phyloP scores from a whole-genome alignment of 345 rosid genomes.

The Gossypium rotundifolium region DNA sequence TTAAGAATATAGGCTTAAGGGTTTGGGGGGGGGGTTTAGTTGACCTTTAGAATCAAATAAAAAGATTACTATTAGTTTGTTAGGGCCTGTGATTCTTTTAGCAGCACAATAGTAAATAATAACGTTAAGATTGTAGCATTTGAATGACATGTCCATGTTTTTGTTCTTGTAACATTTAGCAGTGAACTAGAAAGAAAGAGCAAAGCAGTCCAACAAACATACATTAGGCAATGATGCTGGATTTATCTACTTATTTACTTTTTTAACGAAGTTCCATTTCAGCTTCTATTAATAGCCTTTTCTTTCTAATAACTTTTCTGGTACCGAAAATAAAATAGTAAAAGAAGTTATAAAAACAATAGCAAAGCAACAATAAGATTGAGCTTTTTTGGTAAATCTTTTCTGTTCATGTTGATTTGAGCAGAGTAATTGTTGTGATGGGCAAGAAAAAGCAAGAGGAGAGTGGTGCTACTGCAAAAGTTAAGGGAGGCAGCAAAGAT shows the following conservation, averaged over 20 bases:
- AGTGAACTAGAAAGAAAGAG: neutral
- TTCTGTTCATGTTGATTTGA: constrained; percentile 1
- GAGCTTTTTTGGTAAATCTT: neutral
- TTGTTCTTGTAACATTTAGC: neutral
- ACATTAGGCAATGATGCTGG: neutral
- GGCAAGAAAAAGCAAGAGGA: constrained; percentile 75
- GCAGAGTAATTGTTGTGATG: constrained; percentile 36
- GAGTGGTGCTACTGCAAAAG: constrained; percentile 35
- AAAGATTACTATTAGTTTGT: neutral
- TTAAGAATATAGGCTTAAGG: neutral
- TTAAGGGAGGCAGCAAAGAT: constrained; percentile 52
- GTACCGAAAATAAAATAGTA: neutral
- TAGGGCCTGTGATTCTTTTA: neutral
- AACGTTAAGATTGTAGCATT: neutral
- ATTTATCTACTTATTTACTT: neutral
- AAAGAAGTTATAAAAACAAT: neutral
- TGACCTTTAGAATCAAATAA: neutral
- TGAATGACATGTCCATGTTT: neutral
- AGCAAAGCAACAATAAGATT: neutral
- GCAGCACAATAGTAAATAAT: neutral
- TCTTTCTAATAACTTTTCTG: neutral
- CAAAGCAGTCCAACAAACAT: neutral
- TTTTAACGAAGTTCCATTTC: neutral
- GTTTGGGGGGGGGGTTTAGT: neutral
- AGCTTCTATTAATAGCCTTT: neutral